phyloP scores from a whole-genome alignment of 1,284 basidiomycete genomes.

The Puccinia novopanici region DNA sequence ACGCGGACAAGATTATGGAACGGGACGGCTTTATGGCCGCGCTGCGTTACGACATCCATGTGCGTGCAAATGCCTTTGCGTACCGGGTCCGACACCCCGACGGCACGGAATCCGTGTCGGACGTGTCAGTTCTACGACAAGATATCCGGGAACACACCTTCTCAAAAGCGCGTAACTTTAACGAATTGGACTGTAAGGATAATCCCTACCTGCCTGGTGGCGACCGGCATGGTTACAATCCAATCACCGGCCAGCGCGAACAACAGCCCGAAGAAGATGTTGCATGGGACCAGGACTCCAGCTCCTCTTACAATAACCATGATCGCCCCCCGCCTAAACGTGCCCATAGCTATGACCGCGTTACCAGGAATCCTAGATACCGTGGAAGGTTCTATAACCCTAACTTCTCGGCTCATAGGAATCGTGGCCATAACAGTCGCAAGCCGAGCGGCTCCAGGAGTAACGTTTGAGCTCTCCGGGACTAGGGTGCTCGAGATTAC shows the following conservation, averaged over 20 bases:
- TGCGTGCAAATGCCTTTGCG: conserved; percentile 6
- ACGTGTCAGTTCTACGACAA: not conserved
- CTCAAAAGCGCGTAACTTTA: not conserved
- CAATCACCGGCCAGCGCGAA: not conserved
- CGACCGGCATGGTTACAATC: not conserved
- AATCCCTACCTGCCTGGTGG: conserved; percentile 19
- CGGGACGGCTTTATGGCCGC: not conserved
- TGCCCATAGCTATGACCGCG: not conserved
- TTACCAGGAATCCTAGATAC: conserved; percentile 1
- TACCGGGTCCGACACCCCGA: not conserved
- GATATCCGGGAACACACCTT: not conserved
- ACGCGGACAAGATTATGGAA: not conserved
- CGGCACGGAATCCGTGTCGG: not conserved
- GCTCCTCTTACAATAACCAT: not conserved
- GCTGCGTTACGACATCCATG: conserved; percentile 11
- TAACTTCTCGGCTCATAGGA: not conserved
- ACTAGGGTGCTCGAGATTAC: too few species aligned
- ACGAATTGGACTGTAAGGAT: not conserved
- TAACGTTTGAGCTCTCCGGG: too few species aligned
- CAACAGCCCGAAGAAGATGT: not conserved
- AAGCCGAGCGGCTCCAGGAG: too few species aligned
- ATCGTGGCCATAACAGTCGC: too few species aligned
- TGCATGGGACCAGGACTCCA: too few species aligned
- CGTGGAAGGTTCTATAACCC: not conserved
- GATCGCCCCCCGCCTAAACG: not conserved